Percentiles rank a stretch among this genome's conserved stretches.
Evolutionary conservation across 768 basidiomycete genomes (phyloP).

Genomic region (Cantharellus anzutake): DNA sequence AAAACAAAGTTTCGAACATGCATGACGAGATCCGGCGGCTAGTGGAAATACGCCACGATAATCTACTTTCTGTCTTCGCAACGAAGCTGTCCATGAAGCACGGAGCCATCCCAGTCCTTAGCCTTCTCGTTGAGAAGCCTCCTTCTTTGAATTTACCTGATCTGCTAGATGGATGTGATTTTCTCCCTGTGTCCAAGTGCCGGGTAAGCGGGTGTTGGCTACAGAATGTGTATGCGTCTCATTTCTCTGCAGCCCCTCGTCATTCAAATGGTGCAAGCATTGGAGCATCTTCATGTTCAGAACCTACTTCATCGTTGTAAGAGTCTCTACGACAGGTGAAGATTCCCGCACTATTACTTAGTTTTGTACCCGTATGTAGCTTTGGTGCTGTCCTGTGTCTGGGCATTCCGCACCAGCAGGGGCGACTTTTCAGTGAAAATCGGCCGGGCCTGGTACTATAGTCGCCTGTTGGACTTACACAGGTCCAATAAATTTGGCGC

Average conservation of each 20-base stretch:
- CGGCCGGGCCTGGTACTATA: constrained; percentile 50
- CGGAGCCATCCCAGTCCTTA: constrained; percentile 31
- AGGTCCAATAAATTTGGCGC: constrained; percentile 62
- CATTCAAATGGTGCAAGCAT: constrained; percentile 44
- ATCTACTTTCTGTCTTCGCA: constrained; percentile 47
- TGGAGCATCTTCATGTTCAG: constrained; percentile 44
- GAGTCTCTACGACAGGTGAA: constrained; percentile 1
- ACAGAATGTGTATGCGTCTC: background rate
- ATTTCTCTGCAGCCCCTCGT: background rate
- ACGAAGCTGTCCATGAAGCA: constrained; percentile 40
- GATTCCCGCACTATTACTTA: background rate
- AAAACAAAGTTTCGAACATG: constrained; percentile 12
- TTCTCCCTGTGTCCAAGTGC: constrained; percentile 52
- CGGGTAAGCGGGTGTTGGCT: constrained; percentile 25
- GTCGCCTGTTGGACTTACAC: constrained; percentile 59
- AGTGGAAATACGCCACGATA: constrained; percentile 37
- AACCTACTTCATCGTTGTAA: constrained; percentile 55
- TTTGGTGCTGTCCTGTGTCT: no score
- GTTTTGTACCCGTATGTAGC: no score
- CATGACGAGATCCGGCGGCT: constrained; percentile 44
- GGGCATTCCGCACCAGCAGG: no score
- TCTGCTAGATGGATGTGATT: constrained; percentile 56
- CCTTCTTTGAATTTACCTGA: constrained; percentile 50
- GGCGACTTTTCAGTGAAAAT: constrained; percentile 33
- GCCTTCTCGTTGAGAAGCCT: constrained; percentile 52